Conservation (phyloP, 202 grass and related monocot species). For the Zizania palustris region DNA sequence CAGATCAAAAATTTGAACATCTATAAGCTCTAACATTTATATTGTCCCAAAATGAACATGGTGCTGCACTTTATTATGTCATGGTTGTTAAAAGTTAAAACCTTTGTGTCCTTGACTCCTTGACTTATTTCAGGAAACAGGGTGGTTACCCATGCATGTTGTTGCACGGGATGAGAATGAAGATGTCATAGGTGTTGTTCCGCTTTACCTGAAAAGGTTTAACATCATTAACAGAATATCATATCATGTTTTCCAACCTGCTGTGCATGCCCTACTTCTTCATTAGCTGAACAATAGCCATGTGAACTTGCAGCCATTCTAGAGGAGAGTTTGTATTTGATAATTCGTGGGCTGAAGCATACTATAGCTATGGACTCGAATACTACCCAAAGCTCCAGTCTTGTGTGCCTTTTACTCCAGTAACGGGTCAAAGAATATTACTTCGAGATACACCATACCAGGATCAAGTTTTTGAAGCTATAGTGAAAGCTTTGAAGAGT, state of each 20-base stretch:
- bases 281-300: conserved; percentile 31
- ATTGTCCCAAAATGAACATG: conserved; percentile 1
- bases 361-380: conserved; percentile 78
- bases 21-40: conserved; percentile 21
- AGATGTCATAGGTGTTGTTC: conserved; percentile 89
- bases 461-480: conserved; percentile 77
- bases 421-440: conserved; percentile 94
- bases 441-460: conserved; percentile 66
- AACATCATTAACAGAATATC: conserved; percentile 46
- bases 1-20: background rate
- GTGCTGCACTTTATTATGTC: conserved; percentile 35
- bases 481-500: conserved; percentile 80
- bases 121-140: conserved; percentile 86
- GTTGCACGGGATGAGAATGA: conserved; percentile 74
- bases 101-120: conserved; percentile 18
- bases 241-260: conserved; percentile 29
- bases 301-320: conserved; percentile 84
- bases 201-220: conserved; percentile 99
- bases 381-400: conserved; percentile 97
- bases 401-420: conserved; percentile 95
- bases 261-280: conserved; percentile 16
- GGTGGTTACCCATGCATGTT: conserved; percentile 93
- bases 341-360: conserved; percentile 93
- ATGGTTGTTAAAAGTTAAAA: conserved; percentile 4
- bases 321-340: conserved; percentile 98